Evolutionary conservation across 495 filamentous ascomycete species (phyloP), one percentile per base, ranked within the genome.

Genomic region (Penicillium lividum): DNA sequence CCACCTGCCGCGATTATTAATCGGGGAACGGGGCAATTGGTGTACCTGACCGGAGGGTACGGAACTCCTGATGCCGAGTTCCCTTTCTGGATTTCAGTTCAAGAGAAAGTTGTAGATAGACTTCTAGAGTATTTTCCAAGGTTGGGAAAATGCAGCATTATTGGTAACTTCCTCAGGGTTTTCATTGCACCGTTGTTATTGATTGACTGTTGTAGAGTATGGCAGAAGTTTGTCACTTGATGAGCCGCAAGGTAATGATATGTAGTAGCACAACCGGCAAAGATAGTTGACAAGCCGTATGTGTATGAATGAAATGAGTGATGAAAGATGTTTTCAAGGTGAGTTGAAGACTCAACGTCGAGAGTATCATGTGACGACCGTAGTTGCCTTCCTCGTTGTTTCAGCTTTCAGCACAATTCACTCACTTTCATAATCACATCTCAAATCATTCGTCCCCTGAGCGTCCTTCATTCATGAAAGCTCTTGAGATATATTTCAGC

Each of bases 1-100:
- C 50, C 54, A 22, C 25, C 15, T 11, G 13, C 54, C 36, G 52
- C 47, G 54, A 63, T 68, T 68, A 68, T 49, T 66, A 68, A 68
- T 66, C 63, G 51, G 58, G 49, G 59, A 33, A 22, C 52, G 53
- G 53, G 27, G 60, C 40, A 54, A 57, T 25, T 47, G 43, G 25
- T 44, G 18, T 33, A 22, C 4, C n/a, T 25, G 45, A 53, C 30
- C 15, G 30, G 53, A 1, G 27, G 2, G 8, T 18, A 33, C 47
- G 34, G 49, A 49, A 49, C 16, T 45, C 31, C 33, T 11, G 33
- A 15, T 15, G 18, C 25, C 30, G 11, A 30, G 11, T 11, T 50
- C 16, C 33, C 1, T 25, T 15, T 15, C 13, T n/a, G 1, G 38
- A 4, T 13, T 36, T 13, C 33, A 36, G 8, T 22, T 2, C n/a